phyloP scores from a whole-genome alignment of 1,284 basidiomycete genomes.

The Kwoniella shivajii region DNA sequence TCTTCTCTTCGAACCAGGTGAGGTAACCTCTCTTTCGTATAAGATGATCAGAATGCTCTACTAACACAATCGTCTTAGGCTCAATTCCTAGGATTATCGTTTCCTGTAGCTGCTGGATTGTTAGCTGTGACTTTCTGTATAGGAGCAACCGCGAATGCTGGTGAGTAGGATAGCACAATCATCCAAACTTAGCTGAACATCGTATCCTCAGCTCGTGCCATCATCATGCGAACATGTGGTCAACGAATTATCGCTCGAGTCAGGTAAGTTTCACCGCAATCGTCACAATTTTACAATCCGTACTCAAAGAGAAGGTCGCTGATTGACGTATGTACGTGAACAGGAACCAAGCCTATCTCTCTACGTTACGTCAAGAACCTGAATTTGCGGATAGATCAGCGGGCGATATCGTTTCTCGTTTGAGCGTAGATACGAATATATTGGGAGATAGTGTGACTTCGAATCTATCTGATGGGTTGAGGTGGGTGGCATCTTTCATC shows the following conservation, averaged over 20 bases:
- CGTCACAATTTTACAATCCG: not conserved
- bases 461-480: slow-evolving; percentile 86
- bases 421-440: slow-evolving; percentile 90
- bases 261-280: slow-evolving; percentile 53
- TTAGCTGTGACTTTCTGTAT: slow-evolving; percentile 80
- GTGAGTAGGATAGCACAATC: slow-evolving; percentile 10
- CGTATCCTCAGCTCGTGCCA: slow-evolving; percentile 64
- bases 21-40: slow-evolving; percentile 34
- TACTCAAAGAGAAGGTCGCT: not conserved
- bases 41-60: not conserved
- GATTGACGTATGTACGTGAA: not conserved
- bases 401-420: slow-evolving; percentile 88
- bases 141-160: slow-evolving; percentile 83
- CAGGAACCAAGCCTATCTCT: slow-evolving; percentile 72
- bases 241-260: slow-evolving; percentile 90
- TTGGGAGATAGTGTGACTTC: slow-evolving; percentile 93
- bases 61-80: slow-evolving; percentile 56
- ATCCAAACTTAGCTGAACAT: not conserved
- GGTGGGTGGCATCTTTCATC: slow-evolving; percentile 46
- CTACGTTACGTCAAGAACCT: slow-evolving; percentile 83
- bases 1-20: slow-evolving; percentile 76
- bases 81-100: slow-evolving; percentile 73
- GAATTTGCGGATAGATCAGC: slow-evolving; percentile 91
- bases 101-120: slow-evolving; percentile 75
- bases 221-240: slow-evolving; percentile 84